Percentiles rank a stretch among this genome's conserved stretches.
Conservation (phyloP, 208 protist species). For the Trypanosoma theileri region DNA sequence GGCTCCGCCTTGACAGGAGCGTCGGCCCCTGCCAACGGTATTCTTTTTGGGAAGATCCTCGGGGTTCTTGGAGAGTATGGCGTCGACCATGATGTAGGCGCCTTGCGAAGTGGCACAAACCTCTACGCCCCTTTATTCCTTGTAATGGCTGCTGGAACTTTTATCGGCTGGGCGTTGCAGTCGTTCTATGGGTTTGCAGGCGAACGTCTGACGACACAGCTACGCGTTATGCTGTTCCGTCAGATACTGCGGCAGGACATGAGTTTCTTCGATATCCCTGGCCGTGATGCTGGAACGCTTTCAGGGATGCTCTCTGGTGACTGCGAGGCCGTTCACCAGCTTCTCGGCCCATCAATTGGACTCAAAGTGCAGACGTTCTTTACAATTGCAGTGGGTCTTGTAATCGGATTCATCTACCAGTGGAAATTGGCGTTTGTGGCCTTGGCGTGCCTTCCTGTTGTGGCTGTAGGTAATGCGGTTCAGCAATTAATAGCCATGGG, state of each 20-base stretch:
- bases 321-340: conserved; percentile 78
- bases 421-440: conserved; percentile 77
- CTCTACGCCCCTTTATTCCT: conserved; percentile 54
- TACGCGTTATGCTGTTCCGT: conserved; percentile 65
- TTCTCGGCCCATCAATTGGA: conserved; percentile 70
- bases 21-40: conserved; percentile 34
- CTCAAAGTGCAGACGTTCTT: conserved; percentile 52
- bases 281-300: conserved; percentile 66
- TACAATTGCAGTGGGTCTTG: conserved; percentile 44
- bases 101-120: conserved; percentile 40
- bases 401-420: conserved; percentile 66
- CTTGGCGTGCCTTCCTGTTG: conserved; percentile 53
- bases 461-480: conserved; percentile 36
- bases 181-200: conserved; percentile 74
- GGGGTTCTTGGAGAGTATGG: conserved; percentile 36
- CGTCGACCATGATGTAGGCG: conserved; percentile 27
- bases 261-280: conserved; percentile 82
- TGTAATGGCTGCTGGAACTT: conserved; percentile 35
- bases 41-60: conserved; percentile 57
- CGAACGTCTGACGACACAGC: conserved; percentile 61
- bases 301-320: conserved; percentile 76
- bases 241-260: conserved; percentile 82
- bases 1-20: conserved; percentile 50
- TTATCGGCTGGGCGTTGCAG: conserved; percentile 52
- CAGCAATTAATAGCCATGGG: conserved; percentile 52